phyloP scores from a whole-genome alignment of 177 flowering plant species.

The Vitis hybrid region DNA sequence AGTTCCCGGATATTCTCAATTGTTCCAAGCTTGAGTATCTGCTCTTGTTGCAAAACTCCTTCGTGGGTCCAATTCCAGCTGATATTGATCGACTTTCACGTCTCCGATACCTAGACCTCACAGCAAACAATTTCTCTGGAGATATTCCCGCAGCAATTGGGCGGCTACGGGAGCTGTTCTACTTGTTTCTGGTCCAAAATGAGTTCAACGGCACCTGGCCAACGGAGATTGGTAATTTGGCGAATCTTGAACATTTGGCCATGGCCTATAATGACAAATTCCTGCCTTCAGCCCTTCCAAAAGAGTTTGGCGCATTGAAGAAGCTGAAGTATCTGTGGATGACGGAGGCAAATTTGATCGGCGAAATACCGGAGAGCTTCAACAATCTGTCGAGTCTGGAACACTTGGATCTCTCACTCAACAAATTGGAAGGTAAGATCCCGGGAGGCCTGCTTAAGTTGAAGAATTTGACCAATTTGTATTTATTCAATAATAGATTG shows the following conservation, averaged over 20 bases:
- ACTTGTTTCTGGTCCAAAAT: constrained; percentile 19
- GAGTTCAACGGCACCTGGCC: constrained; percentile 43
- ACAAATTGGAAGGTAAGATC: constrained; percentile 30
- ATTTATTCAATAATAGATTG: constrained; percentile 26
- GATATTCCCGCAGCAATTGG: constrained; percentile 37
- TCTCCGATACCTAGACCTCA: constrained; percentile 32
- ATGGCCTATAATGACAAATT: constrained; percentile 30
- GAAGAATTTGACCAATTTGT: constrained; percentile 27
- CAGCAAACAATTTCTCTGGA: constrained; percentile 45
- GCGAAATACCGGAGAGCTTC: constrained; percentile 32
- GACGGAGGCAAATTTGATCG: constrained; percentile 29
- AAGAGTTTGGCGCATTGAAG: constrained; percentile 28
- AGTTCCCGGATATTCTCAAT: constrained; percentile 32
- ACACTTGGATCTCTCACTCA: constrained; percentile 24
- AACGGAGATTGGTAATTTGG: constrained; percentile 30
- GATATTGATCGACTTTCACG: constrained; percentile 26
- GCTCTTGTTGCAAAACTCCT: constrained; percentile 42
- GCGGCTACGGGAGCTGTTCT: constrained; percentile 13
- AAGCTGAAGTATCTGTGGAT: constrained; percentile 34
- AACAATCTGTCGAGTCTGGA: constrained; percentile 24
- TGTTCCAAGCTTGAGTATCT: constrained; percentile 37
- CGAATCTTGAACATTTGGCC: constrained; percentile 26
- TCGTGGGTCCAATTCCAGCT: constrained; percentile 42
- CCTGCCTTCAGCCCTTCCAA: constrained; percentile 24
- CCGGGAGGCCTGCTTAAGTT: constrained; percentile 30